A percentile compares a stretch with the other conserved stretches of the same genome.
phyloP scores from a whole-genome alignment of 2,329 filamentous ascomycete genomes.

The Xenoacremonium recifei region DNA sequence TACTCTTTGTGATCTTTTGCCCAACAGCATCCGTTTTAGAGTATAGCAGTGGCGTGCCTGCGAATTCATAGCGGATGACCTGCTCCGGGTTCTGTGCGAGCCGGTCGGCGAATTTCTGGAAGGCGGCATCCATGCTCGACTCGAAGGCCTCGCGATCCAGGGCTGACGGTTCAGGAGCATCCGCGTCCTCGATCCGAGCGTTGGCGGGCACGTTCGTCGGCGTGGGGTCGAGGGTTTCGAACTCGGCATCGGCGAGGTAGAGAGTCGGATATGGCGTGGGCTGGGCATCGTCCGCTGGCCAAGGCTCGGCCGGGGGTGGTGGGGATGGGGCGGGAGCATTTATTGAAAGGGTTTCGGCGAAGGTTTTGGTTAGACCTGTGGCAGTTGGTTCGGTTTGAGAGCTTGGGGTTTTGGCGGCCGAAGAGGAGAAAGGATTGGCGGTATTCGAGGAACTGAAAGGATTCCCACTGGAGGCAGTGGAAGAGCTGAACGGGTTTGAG shows the following conservation, averaged over 20 bases:
- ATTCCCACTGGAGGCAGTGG: constrained; percentile 18
- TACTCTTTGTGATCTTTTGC: constrained; percentile 51
- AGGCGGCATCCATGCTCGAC: constrained; percentile 70
- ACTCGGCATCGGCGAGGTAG: constrained; percentile 85
- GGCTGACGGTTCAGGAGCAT: constrained; percentile 37
- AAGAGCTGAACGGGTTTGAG: constrained; percentile 45
- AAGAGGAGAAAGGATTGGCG: constrained; percentile 31
- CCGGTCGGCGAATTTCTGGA: constrained; percentile 78
- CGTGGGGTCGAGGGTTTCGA: constrained; percentile 74
- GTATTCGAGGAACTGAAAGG: constrained; percentile 28
- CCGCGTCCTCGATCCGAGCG: constrained; percentile 40
- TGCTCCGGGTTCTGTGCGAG: constrained; percentile 80
- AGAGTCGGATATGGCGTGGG: constrained; percentile 72
- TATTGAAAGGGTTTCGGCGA: constrained; percentile 74
- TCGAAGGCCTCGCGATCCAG: constrained; percentile 74
- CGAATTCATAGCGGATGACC: constrained; percentile 77
- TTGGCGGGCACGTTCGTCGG: constrained; percentile 50
- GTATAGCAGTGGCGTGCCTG: constrained; percentile 74
- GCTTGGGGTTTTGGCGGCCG: constrained; percentile 27
- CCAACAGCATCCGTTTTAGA: constrained; percentile 74
- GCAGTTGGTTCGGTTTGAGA: constrained; percentile 23
- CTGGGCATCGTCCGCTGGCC: constrained; percentile 60
- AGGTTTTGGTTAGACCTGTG: constrained; percentile 54
- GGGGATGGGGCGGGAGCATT: constrained; percentile 49
- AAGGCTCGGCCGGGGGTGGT: constrained; percentile 59